Evolutionary conservation across 2,329 filamentous ascomycete species (phyloP), one percentile per base, ranked within the genome.

Genomic region (Tothia fuscella): DNA sequence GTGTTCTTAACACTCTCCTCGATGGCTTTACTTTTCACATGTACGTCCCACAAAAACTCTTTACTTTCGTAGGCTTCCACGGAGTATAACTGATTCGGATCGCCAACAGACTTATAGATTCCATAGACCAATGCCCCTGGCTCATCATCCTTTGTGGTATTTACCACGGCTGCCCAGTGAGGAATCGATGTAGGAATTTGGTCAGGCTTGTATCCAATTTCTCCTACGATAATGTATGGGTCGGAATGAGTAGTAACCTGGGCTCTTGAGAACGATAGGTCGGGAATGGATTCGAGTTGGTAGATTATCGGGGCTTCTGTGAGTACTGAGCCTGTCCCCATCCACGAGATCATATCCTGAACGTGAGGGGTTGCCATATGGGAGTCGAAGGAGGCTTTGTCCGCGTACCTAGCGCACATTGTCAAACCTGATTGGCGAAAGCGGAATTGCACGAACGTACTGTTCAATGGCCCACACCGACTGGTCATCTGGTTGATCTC

Each of bases 21-120:
- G 10, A 54, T 48, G 17, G 47, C 48, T n/a, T 45, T 42, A 35
- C 50, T 53, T 9, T 47, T 47, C 9, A 46, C 49, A 44, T 54
- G 52, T 4, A 54, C 52, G 19, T 51, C 45, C 43, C 45, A 48
- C 26, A 53, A 48, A 38, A 50, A 53, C 10, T 42, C 33, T 38
- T 51, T 46, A 26, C 41, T 49, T 6, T 43, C 34, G 28, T 55
- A 55, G 9, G 50, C 47, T 41, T 53, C 51, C 2, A 55, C 2
- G 3, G 48, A 50, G 17, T 45, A 41, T 14, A 55, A 24, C 2
- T 40, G 47, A 6, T 47, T 40, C 3, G 36, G 38, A 19, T 53
- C 43, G 2, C 43, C 49, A 17, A 46, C 47, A 38, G 51, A 47
- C 29, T 48, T 49, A 5, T 46, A 16, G 28, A 53, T 49, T 21